A percentile compares a stretch with the other conserved stretches of the same genome.
These are phyloP conservation scores for Rhizomucor miehei DNA, from an alignment of 371 early-diverging fungal species.

Conservation along the genomic window DNA sequence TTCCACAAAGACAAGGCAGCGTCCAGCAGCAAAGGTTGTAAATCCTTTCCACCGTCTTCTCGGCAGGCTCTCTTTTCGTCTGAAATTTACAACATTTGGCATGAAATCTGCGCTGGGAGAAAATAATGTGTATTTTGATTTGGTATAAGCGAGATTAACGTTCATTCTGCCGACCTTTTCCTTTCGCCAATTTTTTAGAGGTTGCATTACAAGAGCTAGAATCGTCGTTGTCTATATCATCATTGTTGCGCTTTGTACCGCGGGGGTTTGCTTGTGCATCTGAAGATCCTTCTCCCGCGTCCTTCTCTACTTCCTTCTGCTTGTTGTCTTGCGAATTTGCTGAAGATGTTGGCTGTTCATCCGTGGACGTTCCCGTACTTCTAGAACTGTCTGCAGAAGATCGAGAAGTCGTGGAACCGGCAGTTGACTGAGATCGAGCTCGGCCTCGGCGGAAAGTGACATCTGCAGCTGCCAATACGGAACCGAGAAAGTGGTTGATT, in stretches of 20 bases:
- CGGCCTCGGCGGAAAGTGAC: constrained; percentile 19
- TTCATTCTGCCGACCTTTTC: constrained; percentile 1
- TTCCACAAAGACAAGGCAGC: no score
- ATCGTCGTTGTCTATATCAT: background rate
- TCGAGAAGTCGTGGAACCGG: background rate
- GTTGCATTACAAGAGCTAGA: background rate
- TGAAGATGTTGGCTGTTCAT: no score
- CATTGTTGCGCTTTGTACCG: background rate
- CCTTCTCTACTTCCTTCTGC: no score
- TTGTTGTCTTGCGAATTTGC: no score
- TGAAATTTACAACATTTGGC: no score
- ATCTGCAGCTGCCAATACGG: constrained; percentile 44
- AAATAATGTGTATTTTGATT: background rate
- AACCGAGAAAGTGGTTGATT: constrained; percentile 44
- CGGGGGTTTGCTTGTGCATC: background rate
- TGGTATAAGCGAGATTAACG: constrained; percentile 1
- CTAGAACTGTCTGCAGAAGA: no score
- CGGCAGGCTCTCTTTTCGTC: no score
- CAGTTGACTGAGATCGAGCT: constrained; percentile 4
- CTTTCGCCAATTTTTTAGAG: background rate
- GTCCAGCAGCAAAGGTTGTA: no score
- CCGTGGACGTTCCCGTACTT: no score
- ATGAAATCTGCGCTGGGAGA: background rate
- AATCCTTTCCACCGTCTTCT: no score
- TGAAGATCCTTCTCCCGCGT: no score